These are phyloP conservation scores for Fusarium camptoceras DNA, from an alignment of 2,329 filamentous ascomycete species.

Conservation along the genomic window DNA sequence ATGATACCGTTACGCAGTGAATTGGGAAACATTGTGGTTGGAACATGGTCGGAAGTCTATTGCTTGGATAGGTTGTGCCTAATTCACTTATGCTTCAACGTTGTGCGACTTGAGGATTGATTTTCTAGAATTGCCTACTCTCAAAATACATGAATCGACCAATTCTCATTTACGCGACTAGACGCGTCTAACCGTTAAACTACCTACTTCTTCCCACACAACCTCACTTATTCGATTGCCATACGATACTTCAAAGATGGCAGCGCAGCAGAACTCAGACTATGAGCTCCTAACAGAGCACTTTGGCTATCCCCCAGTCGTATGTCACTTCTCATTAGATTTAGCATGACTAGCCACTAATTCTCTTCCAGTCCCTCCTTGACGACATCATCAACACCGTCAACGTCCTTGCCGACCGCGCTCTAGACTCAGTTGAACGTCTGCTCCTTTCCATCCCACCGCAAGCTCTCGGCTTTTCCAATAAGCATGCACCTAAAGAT, in stretches of 20 bases:
- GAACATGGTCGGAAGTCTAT: background rate
- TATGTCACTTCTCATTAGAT: conserved; percentile 59
- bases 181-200: conserved; percentile 31
- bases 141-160: conserved; percentile 9
- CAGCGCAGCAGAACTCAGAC: conserved; percentile 57
- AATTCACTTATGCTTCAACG: background rate
- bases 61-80: background rate
- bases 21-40: background rate
- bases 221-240: background rate
- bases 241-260: conserved; percentile 44
- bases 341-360: background rate
- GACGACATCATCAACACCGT: conserved; percentile 98
- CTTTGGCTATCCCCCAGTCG: conserved; percentile 92
- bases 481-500: conserved; percentile 56
- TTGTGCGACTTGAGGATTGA: background rate
- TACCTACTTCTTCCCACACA: background rate
- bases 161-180: conserved; percentile 23
- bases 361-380: conserved; percentile 76
- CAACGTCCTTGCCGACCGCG: conserved; percentile 92
- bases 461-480: conserved; percentile 81
- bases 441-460: conserved; percentile 81
- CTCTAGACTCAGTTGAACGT: conserved; percentile 86
- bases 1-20: background rate
- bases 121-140: background rate
- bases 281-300: conserved; percentile 90